Conservation (phyloP, 768 basidiomycete genomes). For the Trametes maxima region DNA sequence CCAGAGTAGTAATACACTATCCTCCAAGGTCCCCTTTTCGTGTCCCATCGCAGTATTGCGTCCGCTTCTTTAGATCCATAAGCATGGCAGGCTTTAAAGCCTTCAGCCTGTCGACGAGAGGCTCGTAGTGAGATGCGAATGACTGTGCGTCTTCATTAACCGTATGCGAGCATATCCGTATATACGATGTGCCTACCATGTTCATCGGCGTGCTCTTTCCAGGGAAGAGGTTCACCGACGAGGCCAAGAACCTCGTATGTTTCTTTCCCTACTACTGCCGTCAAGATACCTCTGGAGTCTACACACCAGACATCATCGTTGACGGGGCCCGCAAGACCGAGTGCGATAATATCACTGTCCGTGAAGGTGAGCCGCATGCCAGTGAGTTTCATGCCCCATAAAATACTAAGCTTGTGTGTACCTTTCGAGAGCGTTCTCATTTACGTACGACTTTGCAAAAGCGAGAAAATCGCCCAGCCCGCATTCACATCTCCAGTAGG, state of each 20-base stretch:
- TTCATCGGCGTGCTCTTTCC: conserved; percentile 42
- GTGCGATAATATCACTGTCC: conserved; percentile 22
- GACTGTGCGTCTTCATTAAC: conserved; percentile 37
- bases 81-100: conserved; percentile 11
- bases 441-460: conserved; percentile 34
- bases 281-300: conserved; percentile 62
- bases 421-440: conserved; percentile 32
- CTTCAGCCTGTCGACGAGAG: conserved; percentile 35
- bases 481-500: conserved; percentile 48
- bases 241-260: conserved; percentile 66
- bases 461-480: conserved; percentile 48
- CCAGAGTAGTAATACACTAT: conserved; percentile 42
- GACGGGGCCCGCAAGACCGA: conserved; percentile 18
- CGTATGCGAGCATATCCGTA: conserved; percentile 6
- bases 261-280: conserved; percentile 54
- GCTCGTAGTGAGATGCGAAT: conserved; percentile 49
- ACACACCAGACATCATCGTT: conserved; percentile 70
- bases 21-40: conserved; percentile 47
- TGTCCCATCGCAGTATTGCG: conserved; percentile 55
- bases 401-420: conserved; percentile 12
- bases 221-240: conserved; percentile 56
- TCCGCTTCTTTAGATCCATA: conserved; percentile 42
- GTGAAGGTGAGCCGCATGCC: neutral
- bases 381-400: neutral
- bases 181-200: conserved; percentile 45